phyloP scores from a whole-genome alignment of 495 filamentous ascomycete genomes.

The Penicillium simplicissimum region DNA sequence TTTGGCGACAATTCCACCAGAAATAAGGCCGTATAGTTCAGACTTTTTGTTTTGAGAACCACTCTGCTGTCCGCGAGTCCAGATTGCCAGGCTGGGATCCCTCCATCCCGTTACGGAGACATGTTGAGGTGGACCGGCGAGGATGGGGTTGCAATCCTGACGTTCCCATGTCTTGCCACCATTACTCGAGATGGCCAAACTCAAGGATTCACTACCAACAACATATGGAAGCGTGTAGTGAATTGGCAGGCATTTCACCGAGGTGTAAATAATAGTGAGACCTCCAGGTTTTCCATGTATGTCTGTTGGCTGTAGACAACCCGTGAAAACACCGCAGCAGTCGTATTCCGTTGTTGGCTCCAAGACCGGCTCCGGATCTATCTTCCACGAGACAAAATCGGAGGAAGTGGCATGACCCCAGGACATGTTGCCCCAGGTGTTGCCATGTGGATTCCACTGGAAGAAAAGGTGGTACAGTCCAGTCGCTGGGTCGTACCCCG shows the following conservation, averaged over 20 bases:
- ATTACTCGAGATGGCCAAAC: constrained; percentile 49
- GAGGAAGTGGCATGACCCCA: constrained; percentile 46
- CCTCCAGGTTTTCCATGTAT: constrained; percentile 43
- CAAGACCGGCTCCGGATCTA: constrained; percentile 36
- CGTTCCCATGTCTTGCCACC: constrained; percentile 53
- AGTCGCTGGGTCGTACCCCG: constrained; percentile 53
- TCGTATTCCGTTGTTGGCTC: constrained; percentile 47
- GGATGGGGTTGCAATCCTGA: constrained; percentile 50
- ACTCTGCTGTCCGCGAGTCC: constrained; percentile 38
- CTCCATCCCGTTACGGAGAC: constrained; percentile 56
- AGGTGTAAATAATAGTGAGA: constrained; percentile 52
- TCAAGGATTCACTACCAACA: constrained; percentile 50
- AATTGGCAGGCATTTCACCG: constrained; percentile 52
- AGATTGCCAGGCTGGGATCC: constrained; percentile 52
- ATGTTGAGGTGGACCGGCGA: constrained; percentile 43
- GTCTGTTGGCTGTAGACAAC: constrained; percentile 47
- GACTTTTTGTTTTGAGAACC: constrained; percentile 30
- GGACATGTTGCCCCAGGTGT: constrained; percentile 48
- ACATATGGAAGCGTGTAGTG: constrained; percentile 49
- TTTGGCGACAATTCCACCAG: constrained; percentile 50
- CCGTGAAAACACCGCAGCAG: constrained; percentile 52
- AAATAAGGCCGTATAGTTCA: constrained; percentile 54
- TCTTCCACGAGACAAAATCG: constrained; percentile 44
- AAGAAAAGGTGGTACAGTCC: constrained; percentile 44
- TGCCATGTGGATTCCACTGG: constrained; percentile 50